Evolutionary conservation across 768 basidiomycete genomes (phyloP), one percentile per base, ranked within the genome.

Genomic region (Russula sp.): DNA sequence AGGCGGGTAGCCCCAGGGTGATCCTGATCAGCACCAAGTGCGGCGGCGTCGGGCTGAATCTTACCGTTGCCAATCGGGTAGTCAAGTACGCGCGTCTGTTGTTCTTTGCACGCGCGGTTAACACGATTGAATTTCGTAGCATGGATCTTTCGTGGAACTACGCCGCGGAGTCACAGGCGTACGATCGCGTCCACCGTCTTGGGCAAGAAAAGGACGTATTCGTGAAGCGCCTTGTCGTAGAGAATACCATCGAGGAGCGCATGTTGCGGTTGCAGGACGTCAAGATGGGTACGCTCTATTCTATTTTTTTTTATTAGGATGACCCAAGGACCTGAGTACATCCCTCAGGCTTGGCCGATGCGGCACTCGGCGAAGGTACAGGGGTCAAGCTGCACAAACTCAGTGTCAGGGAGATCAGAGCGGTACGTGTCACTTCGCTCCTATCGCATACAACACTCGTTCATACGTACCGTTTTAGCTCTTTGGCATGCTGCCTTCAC

Each of bases 141-240:
- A 79, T 89, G 78, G 88, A 88, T 70, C 75, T 88, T 18, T 84
- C 84, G 32, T 89, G 87, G 87, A 88, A 87, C 68, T 86, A 81
- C 66, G 87, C 87, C 0, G 75, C 84, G 0, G 87, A 89, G 69
- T 83, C 83, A 0, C 88, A 89, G 66, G 87, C 87, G 6, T 78
- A 77, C 45, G 73, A 72, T 65, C 82, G 86, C 44, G 83, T 83
- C 13, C 85, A 88, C 73, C 82, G 87, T 27, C 81, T 87, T 50
- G 86, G 88, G 0, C 87, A 89, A 70, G 80, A 84, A 64, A 88
- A 88, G 69, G 73, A 80, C 34, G 88, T 89, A 1, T 81, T 77
- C 65, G 81, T 89, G 63, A 86, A 87, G 70, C 83, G 87, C 22
- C 75, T 88, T 2, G 81, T 88, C 11, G 82, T 89, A 8, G 77